Evolutionary conservation across 78 protist species (phyloP).

Genomic region (Corallochytrium limacisporum): DNA sequence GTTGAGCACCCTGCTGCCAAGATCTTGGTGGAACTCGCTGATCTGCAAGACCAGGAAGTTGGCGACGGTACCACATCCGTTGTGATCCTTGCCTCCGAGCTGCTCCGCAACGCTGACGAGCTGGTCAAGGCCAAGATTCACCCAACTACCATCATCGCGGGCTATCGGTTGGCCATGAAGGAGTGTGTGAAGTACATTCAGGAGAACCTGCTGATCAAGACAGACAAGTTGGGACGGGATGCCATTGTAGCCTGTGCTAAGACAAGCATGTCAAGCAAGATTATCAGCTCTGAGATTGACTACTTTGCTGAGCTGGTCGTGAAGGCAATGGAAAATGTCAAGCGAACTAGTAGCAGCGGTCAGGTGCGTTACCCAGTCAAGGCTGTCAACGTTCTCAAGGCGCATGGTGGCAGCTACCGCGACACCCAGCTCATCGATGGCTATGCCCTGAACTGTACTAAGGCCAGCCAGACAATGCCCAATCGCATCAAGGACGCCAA

Average conservation of each 20-base stretch:
- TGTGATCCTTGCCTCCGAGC: constrained; percentile 95
- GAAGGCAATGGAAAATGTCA: constrained; percentile 79
- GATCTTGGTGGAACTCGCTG: constrained; percentile 83
- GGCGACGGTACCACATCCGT: constrained; percentile 99
- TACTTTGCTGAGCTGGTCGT: constrained; percentile 84
- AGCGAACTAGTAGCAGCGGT: constrained; percentile 29
- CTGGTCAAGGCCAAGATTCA: constrained; percentile 78
- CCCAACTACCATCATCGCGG: constrained; percentile 95
- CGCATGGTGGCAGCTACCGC: constrained; percentile 76
- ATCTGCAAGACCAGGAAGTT: constrained; percentile 84
- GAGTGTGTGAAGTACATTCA: constrained; percentile 80
- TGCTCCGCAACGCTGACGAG: constrained; percentile 83
- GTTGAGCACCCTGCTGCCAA: constrained; percentile 95
- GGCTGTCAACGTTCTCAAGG: constrained; percentile 83
- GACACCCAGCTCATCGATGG: constrained; percentile 76
- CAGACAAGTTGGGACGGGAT: constrained; percentile 71
- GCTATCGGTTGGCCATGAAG: constrained; percentile 80
- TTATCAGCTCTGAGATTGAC: constrained; percentile 74
- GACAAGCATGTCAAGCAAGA: constrained; percentile 93
- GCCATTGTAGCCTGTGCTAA: constrained; percentile 73
- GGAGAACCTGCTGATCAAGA: constrained; percentile 16
- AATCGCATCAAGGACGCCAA: constrained; percentile 61
- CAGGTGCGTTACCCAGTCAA: constrained; percentile 77
- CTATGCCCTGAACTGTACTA: constrained; percentile 78
- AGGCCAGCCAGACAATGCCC: constrained; percentile 92